These are phyloP conservation scores for Ogataea pilisensis DNA, from an alignment of 805 yeast species.

Conservation along the genomic window DNA sequence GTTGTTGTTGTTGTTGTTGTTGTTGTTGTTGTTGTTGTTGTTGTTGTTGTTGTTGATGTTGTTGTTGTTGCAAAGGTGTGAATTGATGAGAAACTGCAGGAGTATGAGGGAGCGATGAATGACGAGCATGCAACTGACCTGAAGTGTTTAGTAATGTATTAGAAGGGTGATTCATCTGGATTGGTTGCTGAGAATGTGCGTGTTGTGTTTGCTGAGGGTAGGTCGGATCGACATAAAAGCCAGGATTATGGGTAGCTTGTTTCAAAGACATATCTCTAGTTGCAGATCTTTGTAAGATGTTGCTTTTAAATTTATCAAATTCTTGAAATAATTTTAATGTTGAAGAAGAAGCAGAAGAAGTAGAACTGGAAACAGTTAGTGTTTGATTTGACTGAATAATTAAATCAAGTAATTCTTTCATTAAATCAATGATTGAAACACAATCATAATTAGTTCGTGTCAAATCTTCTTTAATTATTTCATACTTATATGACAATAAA, in stretches of 20 bases:
- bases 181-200: conserved; percentile 3
- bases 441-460: conserved; percentile 49
- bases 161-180: too few relatives aligned
- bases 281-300: conserved; percentile 30
- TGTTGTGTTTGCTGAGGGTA: neutral
- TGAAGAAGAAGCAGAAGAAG: conserved; percentile 3
- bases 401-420: conserved; percentile 22
- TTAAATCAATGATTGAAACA: conserved; percentile 44
- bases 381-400: conserved; percentile 7
- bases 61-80: conserved; percentile 5
- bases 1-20: conserved; percentile 12
- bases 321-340: conserved; percentile 12
- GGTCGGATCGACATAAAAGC: conserved; percentile 14
- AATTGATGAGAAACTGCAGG: too few relatives aligned
- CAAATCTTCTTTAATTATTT: conserved; percentile 43
- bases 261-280: conserved; percentile 29
- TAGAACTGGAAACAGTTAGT: neutral
- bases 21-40: conserved; percentile 18
- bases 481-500: conserved; percentile 42
- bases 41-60: conserved; percentile 8
- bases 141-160: too few relatives aligned
- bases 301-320: conserved; percentile 25
- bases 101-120: conserved; percentile 8
- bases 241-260: conserved; percentile 17
- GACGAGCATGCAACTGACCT: too few relatives aligned